Conservation (phyloP, 1,284 basidiomycete genomes). For the Leccinum glutinopallens region DNA sequence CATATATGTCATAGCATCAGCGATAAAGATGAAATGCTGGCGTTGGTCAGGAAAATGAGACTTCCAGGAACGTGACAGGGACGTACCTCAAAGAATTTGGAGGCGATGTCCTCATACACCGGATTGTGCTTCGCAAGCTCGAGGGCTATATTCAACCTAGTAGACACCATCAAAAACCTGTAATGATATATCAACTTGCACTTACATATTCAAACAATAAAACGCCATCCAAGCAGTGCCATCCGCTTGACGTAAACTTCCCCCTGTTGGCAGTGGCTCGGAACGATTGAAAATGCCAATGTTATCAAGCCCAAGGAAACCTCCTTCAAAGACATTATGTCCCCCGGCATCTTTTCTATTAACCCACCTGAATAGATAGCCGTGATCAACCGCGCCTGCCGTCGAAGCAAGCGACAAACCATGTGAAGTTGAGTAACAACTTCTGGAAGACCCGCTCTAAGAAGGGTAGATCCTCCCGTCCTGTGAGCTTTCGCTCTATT, state of each 20-base stretch:
- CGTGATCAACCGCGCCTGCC: constrained; percentile 6
- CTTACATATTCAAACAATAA: constrained; percentile 93
- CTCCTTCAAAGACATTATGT: constrained; percentile 97
- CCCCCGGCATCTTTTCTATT: constrained; percentile 96
- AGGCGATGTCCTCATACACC: constrained; percentile 99
- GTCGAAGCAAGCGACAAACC: constrained; percentile 47
- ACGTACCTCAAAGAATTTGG: constrained; percentile 91
- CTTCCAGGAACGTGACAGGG: not conserved
- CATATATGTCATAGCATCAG: constrained; percentile 96
- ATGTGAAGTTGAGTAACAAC: constrained; percentile 94
- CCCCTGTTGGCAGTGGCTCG: constrained; percentile 93
- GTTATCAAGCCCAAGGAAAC: constrained; percentile 97
- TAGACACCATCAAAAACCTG: constrained; percentile 10
- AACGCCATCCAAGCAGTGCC: constrained; percentile 99
- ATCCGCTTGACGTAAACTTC: constrained; percentile 91
- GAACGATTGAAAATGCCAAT: constrained; percentile 98
- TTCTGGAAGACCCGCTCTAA: constrained; percentile 99
- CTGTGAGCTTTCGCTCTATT: constrained; percentile 94
- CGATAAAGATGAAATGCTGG: constrained; percentile 93
- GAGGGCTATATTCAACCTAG: constrained; percentile 94
- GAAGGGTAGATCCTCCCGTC: constrained; percentile 89
- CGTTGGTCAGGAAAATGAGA: constrained; percentile 13
- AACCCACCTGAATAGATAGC: constrained; percentile 76
- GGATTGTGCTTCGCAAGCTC: constrained; percentile 97
- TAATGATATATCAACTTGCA: constrained; percentile 6